phyloP scores from a whole-genome alignment of 2,329 filamentous ascomycete genomes.

The Rutstroemia sp. region DNA sequence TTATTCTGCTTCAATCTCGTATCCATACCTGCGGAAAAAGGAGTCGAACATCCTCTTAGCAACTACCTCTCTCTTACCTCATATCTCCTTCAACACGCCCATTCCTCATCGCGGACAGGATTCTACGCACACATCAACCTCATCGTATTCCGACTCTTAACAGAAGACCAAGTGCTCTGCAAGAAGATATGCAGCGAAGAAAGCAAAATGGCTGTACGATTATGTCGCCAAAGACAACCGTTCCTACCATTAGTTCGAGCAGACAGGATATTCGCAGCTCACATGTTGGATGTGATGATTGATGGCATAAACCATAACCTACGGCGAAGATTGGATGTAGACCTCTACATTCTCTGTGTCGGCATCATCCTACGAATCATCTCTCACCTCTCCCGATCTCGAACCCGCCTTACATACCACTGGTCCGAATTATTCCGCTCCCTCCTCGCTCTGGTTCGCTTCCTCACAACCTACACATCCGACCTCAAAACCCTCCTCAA shows the following conservation, averaged over 20 bases:
- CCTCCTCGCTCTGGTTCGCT: conserved; percentile 78
- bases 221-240: conserved; percentile 85
- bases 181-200: conserved; percentile 81
- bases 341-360: conserved; percentile 74
- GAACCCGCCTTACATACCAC: conserved; percentile 78
- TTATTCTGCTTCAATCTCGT: conserved; percentile 85
- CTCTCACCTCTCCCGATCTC: conserved; percentile 74
- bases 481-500: conserved; percentile 61
- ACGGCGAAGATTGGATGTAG: conserved; percentile 73
- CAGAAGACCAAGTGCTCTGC: conserved; percentile 76
- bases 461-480: conserved; percentile 76
- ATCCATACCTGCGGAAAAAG: conserved; percentile 53
- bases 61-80: conserved; percentile 83
- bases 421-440: conserved; percentile 95
- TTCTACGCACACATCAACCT: conserved; percentile 81
- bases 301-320: conserved; percentile 95
- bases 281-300: conserved; percentile 78
- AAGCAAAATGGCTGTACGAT: conserved; percentile 62
- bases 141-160: conserved; percentile 75
- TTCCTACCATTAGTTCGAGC: conserved; percentile 68
- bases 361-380: conserved; percentile 77
- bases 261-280: conserved; percentile 66
- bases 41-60: conserved; percentile 66
- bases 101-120: conserved; percentile 70
- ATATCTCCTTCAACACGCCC: conserved; percentile 88